Percentiles rank a stretch among this genome's conserved stretches.
phyloP scores from a whole-genome alignment of 75 land plant species.

The Picea sitchensis region DNA sequence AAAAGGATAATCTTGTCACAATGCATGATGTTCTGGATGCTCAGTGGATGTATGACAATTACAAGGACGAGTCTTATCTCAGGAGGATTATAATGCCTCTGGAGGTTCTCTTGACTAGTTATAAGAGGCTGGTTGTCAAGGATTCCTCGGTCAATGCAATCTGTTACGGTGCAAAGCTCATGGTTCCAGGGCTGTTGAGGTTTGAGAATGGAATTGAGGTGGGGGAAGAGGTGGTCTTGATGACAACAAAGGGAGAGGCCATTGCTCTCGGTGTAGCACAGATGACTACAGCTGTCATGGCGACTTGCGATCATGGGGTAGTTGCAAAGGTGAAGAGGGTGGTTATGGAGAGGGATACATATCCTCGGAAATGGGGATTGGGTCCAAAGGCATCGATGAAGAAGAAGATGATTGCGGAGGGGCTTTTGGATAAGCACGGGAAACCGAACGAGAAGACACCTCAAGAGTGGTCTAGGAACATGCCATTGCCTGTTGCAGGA shows the following conservation, averaged over 20 bases:
- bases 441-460: constrained; percentile 90
- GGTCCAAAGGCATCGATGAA: constrained; percentile 90
- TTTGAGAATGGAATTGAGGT: constrained; percentile 89
- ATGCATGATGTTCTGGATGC: constrained; percentile 98
- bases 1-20: constrained; percentile 91
- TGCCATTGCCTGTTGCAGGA: constrained; percentile 58
- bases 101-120: constrained; percentile 84
- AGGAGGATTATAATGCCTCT: constrained; percentile 90
- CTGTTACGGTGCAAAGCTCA: constrained; percentile 95
- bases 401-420: constrained; percentile 88
- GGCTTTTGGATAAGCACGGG: constrained; percentile 86
- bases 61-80: constrained; percentile 76
- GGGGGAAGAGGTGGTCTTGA: constrained; percentile 90
- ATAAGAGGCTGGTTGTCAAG: constrained; percentile 89
- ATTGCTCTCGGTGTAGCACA: constrained; percentile 92
- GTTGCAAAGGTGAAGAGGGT: constrained; percentile 97
- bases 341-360: constrained; percentile 97
- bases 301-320: constrained; percentile 94
- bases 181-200: constrained; percentile 93
- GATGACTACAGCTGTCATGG: constrained; percentile 97
- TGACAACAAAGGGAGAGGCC: constrained; percentile 98
- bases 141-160: constrained; percentile 97
- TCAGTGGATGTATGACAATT: constrained; percentile 87
- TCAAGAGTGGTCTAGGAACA: constrained; percentile 63
- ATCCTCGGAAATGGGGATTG: constrained; percentile 96